A percentile compares a stretch with the other conserved stretches of the same genome.
Conservation (phyloP, 805 yeast genomes). For the Suhomyces faveliae region DNA sequence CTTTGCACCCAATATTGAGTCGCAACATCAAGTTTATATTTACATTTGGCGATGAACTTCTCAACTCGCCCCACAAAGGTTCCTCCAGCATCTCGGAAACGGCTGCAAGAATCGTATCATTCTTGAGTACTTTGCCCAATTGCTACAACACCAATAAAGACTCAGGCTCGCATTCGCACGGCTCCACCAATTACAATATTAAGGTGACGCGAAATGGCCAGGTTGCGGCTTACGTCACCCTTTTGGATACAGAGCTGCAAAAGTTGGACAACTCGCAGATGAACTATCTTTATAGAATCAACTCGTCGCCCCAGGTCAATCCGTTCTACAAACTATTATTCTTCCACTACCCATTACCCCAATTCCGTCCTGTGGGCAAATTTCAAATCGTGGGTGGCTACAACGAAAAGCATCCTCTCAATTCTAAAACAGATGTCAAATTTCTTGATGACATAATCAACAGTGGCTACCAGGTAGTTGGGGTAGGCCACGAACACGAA, state of each 20-base stretch:
- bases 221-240: conserved; percentile 28
- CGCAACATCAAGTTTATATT: conserved; percentile 31
- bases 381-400: conserved; percentile 40
- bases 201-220: conserved; percentile 17
- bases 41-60: conserved; percentile 35
- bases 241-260: conserved; percentile 34
- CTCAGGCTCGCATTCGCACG: conserved; percentile 26
- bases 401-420: conserved; percentile 35
- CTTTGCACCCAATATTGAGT: conserved; percentile 32
- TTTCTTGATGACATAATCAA: conserved; percentile 33
- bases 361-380: conserved; percentile 39
- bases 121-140: conserved; percentile 34
- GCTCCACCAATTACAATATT: conserved; percentile 38
- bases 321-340: conserved; percentile 31
- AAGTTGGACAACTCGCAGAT: conserved; percentile 33
- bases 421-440: conserved; percentile 26
- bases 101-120: conserved; percentile 17
- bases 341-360: conserved; percentile 43
- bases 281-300: conserved; percentile 30
- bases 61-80: background rate
- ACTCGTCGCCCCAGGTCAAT: background rate
- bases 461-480: conserved; percentile 36
- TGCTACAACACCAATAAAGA: conserved; percentile 28
- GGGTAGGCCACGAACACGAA: conserved; percentile 45
- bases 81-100: background rate